phyloP scores from a whole-genome alignment of 495 filamentous ascomycete species.

The Neurospora tetrasperma region DNA sequence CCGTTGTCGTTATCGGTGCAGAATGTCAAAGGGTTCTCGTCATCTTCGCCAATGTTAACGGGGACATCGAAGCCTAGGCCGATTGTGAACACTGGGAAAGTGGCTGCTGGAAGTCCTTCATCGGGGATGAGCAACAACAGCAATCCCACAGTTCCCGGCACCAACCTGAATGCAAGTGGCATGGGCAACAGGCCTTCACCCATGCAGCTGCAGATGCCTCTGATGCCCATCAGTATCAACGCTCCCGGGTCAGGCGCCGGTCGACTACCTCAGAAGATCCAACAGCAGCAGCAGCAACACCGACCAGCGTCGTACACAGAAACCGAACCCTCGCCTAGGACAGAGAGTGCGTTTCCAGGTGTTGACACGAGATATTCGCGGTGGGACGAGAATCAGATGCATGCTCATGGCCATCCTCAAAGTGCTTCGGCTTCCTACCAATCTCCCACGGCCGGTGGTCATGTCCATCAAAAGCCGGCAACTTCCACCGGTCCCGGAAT shows the following conservation, averaged over 20 bases:
- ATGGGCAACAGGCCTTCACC: neutral
- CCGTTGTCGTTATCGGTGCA: neutral
- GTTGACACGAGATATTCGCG: conserved; percentile 31
- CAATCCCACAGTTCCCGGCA: neutral
- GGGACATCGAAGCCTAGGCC: neutral
- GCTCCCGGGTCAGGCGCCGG: conserved; percentile 9
- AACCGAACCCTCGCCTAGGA: conserved; percentile 34
- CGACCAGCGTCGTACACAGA: conserved; percentile 29
- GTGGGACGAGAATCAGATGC: conserved; percentile 16
- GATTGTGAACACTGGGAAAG: neutral
- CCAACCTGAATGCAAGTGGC: neutral
- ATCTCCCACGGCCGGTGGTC: neutral
- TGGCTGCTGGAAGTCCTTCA: neutral
- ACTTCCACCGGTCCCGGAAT: neutral
- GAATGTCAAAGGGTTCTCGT: neutral
- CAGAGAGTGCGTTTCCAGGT: conserved; percentile 21
- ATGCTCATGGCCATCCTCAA: neutral
- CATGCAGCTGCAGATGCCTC: neutral
- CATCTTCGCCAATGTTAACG: neutral
- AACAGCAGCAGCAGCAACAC: conserved; percentile 2
- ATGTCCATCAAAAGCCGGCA: neutral
- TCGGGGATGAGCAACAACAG: neutral
- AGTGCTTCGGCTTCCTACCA: neutral
- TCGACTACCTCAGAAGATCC: neutral
- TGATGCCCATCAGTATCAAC: conserved; percentile 4